phyloP scores from a whole-genome alignment of 495 filamentous ascomycete species.

The Podospora didyma region DNA sequence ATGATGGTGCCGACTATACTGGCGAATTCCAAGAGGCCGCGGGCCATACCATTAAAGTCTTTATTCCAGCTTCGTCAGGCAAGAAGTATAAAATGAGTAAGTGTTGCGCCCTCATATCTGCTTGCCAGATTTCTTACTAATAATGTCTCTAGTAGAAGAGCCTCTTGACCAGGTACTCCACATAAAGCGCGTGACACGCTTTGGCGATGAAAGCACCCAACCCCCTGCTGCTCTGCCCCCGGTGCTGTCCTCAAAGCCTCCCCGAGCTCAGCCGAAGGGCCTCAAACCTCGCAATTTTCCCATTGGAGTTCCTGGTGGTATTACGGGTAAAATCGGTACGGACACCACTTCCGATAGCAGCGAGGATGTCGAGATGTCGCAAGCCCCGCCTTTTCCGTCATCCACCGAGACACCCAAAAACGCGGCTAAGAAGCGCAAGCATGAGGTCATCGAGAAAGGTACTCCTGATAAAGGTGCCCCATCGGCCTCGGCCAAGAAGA shows the following conservation, averaged over 20 bases:
- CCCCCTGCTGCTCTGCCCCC: conserved; percentile 19
- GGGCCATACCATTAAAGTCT: conserved; percentile 37
- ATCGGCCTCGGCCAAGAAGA: conserved; percentile 20
- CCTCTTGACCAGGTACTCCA: conserved; percentile 40
- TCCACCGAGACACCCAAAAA: conserved; percentile 19
- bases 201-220: conserved; percentile 20
- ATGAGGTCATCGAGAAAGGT: conserved; percentile 34
- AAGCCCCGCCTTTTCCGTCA: conserved; percentile 10
- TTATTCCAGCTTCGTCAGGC: conserved; percentile 38
- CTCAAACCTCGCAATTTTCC: conserved; percentile 41
- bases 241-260: conserved; percentile 20
- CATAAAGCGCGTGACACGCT: conserved; percentile 39
- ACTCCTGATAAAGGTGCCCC: conserved; percentile 16
- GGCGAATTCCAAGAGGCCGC: conserved; percentile 31
- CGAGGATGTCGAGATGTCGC: conserved; percentile 30
- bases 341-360: conserved; percentile 23
- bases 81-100: conserved; percentile 39
- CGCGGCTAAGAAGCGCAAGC: conserved; percentile 43
- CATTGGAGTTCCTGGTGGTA: conserved; percentile 32
- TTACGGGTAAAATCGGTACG: conserved; percentile 10
- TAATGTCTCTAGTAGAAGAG: conserved; percentile 25
- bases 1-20: conserved; percentile 39
- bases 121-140: conserved; percentile 1
- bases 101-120: conserved; percentile 2
- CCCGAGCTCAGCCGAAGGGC: conserved; percentile 43